A percentile compares a stretch with the other conserved stretches of the same genome.
phyloP scores from a whole-genome alignment of 1,284 basidiomycete genomes.

The Porogramme epimiltina region DNA sequence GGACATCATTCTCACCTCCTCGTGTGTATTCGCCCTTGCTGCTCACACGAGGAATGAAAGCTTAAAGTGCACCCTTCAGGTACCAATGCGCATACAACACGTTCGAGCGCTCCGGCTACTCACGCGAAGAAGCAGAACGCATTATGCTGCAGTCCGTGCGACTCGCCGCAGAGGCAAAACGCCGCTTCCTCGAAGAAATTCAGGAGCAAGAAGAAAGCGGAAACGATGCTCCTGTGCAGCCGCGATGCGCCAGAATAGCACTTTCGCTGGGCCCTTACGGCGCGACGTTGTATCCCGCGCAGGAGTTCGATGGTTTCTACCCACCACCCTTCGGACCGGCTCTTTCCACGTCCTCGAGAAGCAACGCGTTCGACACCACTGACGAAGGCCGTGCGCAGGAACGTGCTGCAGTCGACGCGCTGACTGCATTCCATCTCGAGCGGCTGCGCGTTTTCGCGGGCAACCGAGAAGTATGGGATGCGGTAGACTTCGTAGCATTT shows the following conservation, averaged over 20 bases:
- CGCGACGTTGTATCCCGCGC: slow-evolving; percentile 63
- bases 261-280: slow-evolving; percentile 80
- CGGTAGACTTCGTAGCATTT: slow-evolving; percentile 71
- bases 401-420: slow-evolving; percentile 47
- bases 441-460: slow-evolving; percentile 58
- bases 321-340: slow-evolving; percentile 78
- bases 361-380: slow-evolving; percentile 45
- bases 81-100: slow-evolving; percentile 66
- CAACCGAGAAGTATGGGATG: slow-evolving; percentile 52
- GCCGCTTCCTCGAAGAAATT: slow-evolving; percentile 34
- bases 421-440: slow-evolving; percentile 69
- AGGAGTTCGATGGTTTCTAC: slow-evolving; percentile 77
- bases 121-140: slow-evolving; percentile 40
- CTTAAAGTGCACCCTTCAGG: slow-evolving; percentile 34
- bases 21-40: slow-evolving; percentile 43
- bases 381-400: slow-evolving; percentile 28
- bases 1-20: slow-evolving; percentile 60
- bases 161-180: slow-evolving; percentile 51
- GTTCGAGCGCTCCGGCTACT: slow-evolving; percentile 56
- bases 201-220: background rate
- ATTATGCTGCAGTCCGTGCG: slow-evolving; percentile 60
- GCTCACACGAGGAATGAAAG: background rate
- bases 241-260: slow-evolving; percentile 48
- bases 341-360: slow-evolving; percentile 32
- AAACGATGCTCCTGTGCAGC: background rate